Evolutionary conservation across 768 basidiomycete species (phyloP).

Genomic region (Cystobasidium onofrii): DNA sequence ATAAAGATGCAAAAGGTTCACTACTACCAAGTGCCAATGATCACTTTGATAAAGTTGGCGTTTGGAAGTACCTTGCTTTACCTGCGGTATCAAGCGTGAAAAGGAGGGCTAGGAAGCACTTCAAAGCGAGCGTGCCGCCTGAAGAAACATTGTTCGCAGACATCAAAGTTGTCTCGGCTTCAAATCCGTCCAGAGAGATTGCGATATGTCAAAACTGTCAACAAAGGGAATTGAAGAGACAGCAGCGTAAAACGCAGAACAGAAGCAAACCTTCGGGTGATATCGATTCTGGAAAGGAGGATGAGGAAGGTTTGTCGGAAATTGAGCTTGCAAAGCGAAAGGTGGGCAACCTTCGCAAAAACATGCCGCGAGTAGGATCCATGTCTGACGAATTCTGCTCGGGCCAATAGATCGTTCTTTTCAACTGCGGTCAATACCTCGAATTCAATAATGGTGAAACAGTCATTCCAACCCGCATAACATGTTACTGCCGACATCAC

Average conservation of each 20-base stretch:
- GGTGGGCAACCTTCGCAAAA: too few relatives aligned
- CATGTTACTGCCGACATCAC: slow-evolving; percentile 97
- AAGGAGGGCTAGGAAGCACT: slow-evolving; percentile 71
- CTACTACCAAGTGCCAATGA: slow-evolving; percentile 21
- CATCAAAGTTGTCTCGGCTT: slow-evolving; percentile 69
- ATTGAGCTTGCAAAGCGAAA: slow-evolving; percentile 49
- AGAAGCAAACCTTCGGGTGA: slow-evolving; percentile 35
- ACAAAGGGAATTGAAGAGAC: slow-evolving; percentile 79
- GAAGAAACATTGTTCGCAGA: slow-evolving; percentile 65
- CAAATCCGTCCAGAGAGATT: slow-evolving; percentile 66
- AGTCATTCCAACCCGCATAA: slow-evolving; percentile 84
- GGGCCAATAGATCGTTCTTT: slow-evolving; percentile 66
- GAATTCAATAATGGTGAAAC: slow-evolving; percentile 81
- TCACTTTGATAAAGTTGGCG: slow-evolving; percentile 53
- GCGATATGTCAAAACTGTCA: slow-evolving; percentile 81
- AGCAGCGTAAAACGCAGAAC: slow-evolving; percentile 71
- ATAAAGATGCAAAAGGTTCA: slow-evolving; percentile 31
- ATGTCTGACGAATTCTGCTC: too few relatives aligned
- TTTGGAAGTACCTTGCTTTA: slow-evolving; percentile 78
- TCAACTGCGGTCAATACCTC: slow-evolving; percentile 83
- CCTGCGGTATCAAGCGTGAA: slow-evolving; percentile 77
- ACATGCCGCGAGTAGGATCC: too few relatives aligned
- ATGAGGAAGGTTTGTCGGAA: slow-evolving; percentile 46
- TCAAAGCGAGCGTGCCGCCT: slow-evolving; percentile 64
- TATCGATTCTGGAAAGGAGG: slow-evolving; percentile 60